Evolutionary conservation across 257 asterid species (phyloP), one percentile per base, ranked within the genome.

Genomic region (Phtheirospermum japonicum): DNA sequence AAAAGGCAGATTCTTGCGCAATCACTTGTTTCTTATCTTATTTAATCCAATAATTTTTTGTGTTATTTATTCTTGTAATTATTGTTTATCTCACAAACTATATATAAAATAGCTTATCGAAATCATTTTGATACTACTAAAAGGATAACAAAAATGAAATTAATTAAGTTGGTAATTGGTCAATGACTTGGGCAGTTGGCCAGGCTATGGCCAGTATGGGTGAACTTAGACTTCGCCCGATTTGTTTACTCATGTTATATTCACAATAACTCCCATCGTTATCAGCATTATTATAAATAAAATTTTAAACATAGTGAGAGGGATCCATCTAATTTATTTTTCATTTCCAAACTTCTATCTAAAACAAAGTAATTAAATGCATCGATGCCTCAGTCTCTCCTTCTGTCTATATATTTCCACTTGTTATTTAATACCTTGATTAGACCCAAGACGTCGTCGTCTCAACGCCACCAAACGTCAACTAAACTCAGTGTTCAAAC

Each of bases 131-230:
- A 52, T 9, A 45, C 26, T 0, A 43, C 3, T 26, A n/a, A 33
- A 34, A 45, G 12, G 5, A 16, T 17, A 68, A 11, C n/a, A 40
- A 57, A 4, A 62, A 16, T 18, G 5, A 46, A 19, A 54, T 14
- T 8, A 54, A 49, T 61, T 56, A 28, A 45, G 30, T 67, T 4
- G 54, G 71, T 34, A 30, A 61, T 39, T 69, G 67, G 79, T 73
- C 82, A 70, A 70, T 77, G 68, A 63, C 57, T 70, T 73, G 63
- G 63, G 77, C 75, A 49, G 65, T 64, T 67, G 74, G 75, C 59
- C 11, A 49, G 52, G 28, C 28, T 23, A 23, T 23, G 28, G 28
- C 28, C 28, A 23, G 28, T 23, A 23, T 23, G 28, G 28, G 63
- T 54, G 61, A 54, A 66, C 31, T 36, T 56, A 49, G 72, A 65